Evolutionary conservation across 176 grass and related monocot genomes (phyloP), one percentile per base, ranked within the genome.

Genomic region (Poa pratensis): DNA sequence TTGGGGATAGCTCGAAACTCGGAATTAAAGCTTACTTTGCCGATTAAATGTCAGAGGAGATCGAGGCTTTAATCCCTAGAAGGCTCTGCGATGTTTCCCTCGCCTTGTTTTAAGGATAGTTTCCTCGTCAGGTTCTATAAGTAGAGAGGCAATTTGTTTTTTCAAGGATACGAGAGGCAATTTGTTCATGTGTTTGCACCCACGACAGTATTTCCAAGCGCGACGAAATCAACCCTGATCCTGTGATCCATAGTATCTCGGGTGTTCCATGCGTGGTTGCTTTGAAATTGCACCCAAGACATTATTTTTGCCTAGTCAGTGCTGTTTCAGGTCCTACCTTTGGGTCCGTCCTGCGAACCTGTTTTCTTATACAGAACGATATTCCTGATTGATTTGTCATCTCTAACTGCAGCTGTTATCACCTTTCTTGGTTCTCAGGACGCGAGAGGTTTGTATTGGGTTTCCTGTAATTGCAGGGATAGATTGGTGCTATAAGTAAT

Each of bases 1-100:
- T 62, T 5, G 13, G 11, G n/a, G 4, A 20, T 9, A 5, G 28
- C 50, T 19, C 28, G 46, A 14, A 48, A 48, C 46, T 48, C 27
- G 51, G 69, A 16, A 51, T 19, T 40, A 61, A 27, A 45, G 60
- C 50, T 30, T 40, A 30, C n/a, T n/a, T n/a, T n/a, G n/a, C n/a
- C n/a, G 69, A 51, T 30, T 3, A 58, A 59, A 60, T 14, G 69
- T 14, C 53, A n/a, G 71, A 32, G 57, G 13, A 30, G 3, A 45
- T 71, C 19, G 1, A 22, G 45, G 37, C 22, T 57, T 55, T 9
- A 13, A 3, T 67, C 79, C 45, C 27, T 12, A n/a, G 5, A 16
- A 86, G 3, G 7, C n/a, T 72, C 73, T n/a, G 49, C 87, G 11
- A 15, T 66, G 76, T 84, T 80, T 20, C 69, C 59, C 49, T 85